Evolutionary conservation across 805 yeast species (phyloP).

Genomic region (Wickerhamiella shivajii): DNA sequence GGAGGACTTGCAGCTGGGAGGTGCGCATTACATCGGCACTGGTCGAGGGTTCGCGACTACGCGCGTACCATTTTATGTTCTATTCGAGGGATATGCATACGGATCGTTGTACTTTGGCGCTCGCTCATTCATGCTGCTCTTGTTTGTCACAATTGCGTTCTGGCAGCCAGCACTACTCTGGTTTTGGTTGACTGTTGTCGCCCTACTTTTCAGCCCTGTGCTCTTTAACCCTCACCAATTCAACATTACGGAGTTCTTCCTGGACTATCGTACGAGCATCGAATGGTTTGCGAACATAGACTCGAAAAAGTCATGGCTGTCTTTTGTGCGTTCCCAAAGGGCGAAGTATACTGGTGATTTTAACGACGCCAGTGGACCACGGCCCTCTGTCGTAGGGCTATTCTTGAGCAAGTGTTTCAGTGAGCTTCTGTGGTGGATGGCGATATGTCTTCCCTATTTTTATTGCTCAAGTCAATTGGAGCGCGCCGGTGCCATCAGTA

Average conservation of each 20-base stretch:
- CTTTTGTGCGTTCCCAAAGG: conserved; percentile 46
- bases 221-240: conserved; percentile 91
- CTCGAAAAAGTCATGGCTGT: conserved; percentile 49
- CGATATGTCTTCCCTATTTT: conserved; percentile 43
- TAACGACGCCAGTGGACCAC: no score
- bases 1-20: conserved; percentile 59
- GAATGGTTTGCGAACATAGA: conserved; percentile 46
- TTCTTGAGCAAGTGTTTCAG: conserved; percentile 54
- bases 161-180: conserved; percentile 78
- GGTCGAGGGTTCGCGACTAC: conserved; percentile 74
- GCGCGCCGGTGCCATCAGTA: no score
- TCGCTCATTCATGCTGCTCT: conserved; percentile 34
- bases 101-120: conserved; percentile 56
- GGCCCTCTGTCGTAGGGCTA: conserved; percentile 57
- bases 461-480: conserved; percentile 28
- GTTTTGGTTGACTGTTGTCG: conserved; percentile 85
- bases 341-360: conserved; percentile 68
- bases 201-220: conserved; percentile 76
- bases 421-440: conserved; percentile 43
- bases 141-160: conserved; percentile 44
- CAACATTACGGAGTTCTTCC: conserved; percentile 73
- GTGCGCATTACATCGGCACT: conserved; percentile 69
- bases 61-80: conserved; percentile 46
- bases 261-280: conserved; percentile 74
- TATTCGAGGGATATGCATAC: conserved; percentile 55